phyloP scores from a whole-genome alignment of 495 filamentous ascomycete species.

The Podospora sp. region DNA sequence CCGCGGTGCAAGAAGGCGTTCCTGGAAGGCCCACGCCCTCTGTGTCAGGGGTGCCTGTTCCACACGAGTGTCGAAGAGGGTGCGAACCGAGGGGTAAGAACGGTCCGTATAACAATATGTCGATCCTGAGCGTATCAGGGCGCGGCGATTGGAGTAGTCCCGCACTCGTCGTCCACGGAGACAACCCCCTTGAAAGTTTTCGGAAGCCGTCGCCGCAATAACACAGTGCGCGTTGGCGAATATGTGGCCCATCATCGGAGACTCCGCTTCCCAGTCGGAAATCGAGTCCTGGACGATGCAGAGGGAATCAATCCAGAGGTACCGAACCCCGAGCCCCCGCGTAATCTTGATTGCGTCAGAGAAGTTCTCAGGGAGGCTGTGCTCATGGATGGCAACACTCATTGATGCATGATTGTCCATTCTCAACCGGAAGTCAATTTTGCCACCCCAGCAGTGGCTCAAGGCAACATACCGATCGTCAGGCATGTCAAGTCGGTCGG shows the following conservation, averaged over 20 bases:
- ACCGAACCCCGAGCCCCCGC: background rate
- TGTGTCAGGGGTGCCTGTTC: conserved; percentile 28
- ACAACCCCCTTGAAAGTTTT: background rate
- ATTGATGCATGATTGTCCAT: background rate
- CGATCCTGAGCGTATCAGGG: background rate
- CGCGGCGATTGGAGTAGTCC: background rate
- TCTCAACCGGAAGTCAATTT: background rate
- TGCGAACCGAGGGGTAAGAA: background rate
- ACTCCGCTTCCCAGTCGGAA: conserved; percentile 3
- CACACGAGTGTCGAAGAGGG: background rate
- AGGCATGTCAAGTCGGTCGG: background rate
- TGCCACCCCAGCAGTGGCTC: conserved; percentile 11
- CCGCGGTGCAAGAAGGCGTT: conserved; percentile 6
- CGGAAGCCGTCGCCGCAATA: background rate
- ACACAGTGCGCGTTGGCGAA: background rate
- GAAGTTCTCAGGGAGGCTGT: background rate
- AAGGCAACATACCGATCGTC: background rate
- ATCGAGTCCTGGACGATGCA: background rate
- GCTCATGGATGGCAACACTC: background rate
- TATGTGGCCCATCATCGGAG: background rate
- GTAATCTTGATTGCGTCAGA: conserved; percentile 4
- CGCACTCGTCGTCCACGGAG: background rate
- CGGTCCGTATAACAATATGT: background rate
- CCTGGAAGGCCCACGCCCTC: conserved; percentile 13
- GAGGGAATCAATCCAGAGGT: conserved; percentile 10